phyloP scores from a whole-genome alignment of 2,329 filamentous ascomycete species.

The Alternaria infectoria region DNA sequence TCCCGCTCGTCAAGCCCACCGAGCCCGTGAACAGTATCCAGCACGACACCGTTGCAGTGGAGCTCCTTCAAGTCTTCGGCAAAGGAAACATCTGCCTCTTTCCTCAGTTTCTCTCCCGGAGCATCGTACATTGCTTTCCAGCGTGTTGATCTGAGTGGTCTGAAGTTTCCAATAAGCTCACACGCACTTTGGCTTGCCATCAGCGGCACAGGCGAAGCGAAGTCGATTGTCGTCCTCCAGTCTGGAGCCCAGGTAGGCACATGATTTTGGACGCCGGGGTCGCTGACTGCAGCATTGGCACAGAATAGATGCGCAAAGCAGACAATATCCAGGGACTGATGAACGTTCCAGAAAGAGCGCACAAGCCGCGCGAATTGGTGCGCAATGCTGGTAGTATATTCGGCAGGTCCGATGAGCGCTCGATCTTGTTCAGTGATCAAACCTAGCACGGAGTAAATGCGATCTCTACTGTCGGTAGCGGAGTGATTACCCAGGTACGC shows the following conservation, averaged over 20 bases:
- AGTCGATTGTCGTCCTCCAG: constrained; percentile 34
- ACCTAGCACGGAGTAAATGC: constrained; percentile 40
- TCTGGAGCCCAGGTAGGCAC: constrained; percentile 38
- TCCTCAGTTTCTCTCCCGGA: constrained; percentile 24
- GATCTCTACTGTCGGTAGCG: constrained; percentile 36
- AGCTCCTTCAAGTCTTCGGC: constrained; percentile 29
- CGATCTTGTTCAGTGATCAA: constrained; percentile 32
- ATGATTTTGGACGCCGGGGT: constrained; percentile 15
- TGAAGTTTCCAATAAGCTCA: constrained; percentile 38
- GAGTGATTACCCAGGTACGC: constrained; percentile 39
- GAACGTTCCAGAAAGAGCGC: constrained; percentile 32
- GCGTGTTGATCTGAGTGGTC: constrained; percentile 26
- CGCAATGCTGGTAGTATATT: constrained; percentile 24
- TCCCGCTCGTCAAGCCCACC: constrained; percentile 35
- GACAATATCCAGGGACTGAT: constrained; percentile 35
- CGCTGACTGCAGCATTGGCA: constrained; percentile 21
- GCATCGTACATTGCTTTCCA: constrained; percentile 38
- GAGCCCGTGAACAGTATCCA: constrained; percentile 32
- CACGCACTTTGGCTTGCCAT: constrained; percentile 43
- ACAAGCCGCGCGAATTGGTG: constrained; percentile 35
- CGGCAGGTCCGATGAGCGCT: constrained; percentile 28
- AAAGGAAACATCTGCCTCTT: constrained; percentile 28
- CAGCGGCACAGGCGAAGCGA: constrained; percentile 39
- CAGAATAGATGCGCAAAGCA: constrained; percentile 41
- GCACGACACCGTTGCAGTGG: constrained; percentile 31